phyloP scores from a whole-genome alignment of 2,329 filamentous ascomycete genomes.

The Fusarium nurragi region DNA sequence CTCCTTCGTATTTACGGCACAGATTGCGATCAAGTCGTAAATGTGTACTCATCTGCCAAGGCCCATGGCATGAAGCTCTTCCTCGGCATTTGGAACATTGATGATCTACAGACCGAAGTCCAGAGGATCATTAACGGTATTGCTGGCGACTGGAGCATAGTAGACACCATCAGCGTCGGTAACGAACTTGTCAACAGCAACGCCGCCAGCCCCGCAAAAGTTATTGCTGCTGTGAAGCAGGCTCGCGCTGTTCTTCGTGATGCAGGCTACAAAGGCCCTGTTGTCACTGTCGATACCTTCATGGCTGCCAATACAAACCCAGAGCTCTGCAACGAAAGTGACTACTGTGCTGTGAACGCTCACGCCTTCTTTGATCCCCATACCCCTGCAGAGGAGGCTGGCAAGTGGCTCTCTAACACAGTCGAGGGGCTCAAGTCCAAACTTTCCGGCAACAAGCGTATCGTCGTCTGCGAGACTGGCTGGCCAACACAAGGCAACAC shows the following conservation, averaged over 20 bases:
- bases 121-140: conserved; percentile 68
- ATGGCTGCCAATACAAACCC: conserved; percentile 72
- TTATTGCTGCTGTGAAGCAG: conserved; percentile 66
- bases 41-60: conserved; percentile 70
- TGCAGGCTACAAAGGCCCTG: conserved; percentile 74
- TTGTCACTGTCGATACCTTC: conserved; percentile 85
- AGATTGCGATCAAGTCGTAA: conserved; percentile 77
- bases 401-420: conserved; percentile 71
- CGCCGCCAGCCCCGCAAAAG: conserved; percentile 59
- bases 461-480: conserved; percentile 83
- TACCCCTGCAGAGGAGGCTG: conserved; percentile 68
- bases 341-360: conserved; percentile 83
- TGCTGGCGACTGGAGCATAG: conserved; percentile 70
- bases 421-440: conserved; percentile 56
- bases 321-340: conserved; percentile 74
- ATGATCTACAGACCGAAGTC: conserved; percentile 65
- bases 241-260: conserved; percentile 67
- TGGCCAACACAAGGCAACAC: conserved; percentile 77
- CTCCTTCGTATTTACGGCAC: conserved; percentile 81
- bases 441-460: conserved; percentile 62
- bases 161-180: conserved; percentile 79
- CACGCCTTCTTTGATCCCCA: conserved; percentile 84
- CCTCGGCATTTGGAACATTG: conserved; percentile 76
- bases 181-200: conserved; percentile 82
- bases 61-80: conserved; percentile 75